These are phyloP conservation scores for Parsonsia alboflavescens DNA, from an alignment of 257 asterid genomes.

Conservation along the genomic window DNA sequence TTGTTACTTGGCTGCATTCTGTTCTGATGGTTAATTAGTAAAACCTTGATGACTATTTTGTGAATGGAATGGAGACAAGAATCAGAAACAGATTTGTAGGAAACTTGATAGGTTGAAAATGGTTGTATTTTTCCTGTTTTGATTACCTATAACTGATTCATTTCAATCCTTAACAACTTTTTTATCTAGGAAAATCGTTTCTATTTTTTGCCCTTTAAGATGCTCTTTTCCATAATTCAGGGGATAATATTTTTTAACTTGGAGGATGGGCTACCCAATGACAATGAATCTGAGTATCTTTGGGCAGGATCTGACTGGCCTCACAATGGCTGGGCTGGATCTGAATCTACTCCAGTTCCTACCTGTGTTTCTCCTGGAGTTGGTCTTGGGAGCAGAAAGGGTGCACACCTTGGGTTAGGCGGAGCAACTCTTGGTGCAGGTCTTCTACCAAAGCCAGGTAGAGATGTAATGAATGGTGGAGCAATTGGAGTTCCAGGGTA, in stretches of 20 bases:
- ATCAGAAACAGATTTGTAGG: neutral
- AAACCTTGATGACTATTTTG: neutral
- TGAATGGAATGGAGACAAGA: neutral
- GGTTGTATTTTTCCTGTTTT: too few species aligned
- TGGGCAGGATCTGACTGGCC: conserved; percentile 99
- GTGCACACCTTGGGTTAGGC: conserved; percentile 64
- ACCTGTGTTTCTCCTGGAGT: conserved; percentile 72
- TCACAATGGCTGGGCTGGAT: conserved; percentile 83
- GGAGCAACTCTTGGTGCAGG: conserved; percentile 76
- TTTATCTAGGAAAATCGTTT: neutral
- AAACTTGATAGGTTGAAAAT: neutral
- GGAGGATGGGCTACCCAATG: conserved; percentile 59
- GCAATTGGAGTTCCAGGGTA: conserved; percentile 60
- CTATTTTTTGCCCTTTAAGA: neutral
- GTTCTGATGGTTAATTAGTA: neutral
- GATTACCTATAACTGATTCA: too few species aligned
- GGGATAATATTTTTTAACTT: conserved; percentile 81
- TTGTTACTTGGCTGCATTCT: neutral
- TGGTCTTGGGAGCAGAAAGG: conserved; percentile 74
- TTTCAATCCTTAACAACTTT: neutral
- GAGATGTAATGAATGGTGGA: conserved; percentile 49
- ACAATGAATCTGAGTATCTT: conserved; percentile 55
- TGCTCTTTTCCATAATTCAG: conserved; percentile 35
- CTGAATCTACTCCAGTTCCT: conserved; percentile 65
- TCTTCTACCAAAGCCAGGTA: conserved; percentile 44